Conservation (phyloP, 148 eudicot genomes). For the Salicornia ramosissima region DNA sequence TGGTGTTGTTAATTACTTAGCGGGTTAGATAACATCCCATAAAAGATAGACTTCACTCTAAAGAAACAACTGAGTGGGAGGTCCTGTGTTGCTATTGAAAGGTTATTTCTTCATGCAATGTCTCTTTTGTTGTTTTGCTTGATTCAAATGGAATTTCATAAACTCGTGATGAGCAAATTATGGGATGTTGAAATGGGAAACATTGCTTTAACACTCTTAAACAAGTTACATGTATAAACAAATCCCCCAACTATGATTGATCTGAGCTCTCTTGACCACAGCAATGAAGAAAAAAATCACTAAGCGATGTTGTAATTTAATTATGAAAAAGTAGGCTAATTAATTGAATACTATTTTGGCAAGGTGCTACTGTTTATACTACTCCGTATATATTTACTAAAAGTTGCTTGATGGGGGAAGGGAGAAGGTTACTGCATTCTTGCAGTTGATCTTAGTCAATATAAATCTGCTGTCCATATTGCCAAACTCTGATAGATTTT, state of each 20-base stretch:
- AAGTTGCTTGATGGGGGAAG: too few species aligned
- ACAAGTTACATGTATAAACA: too few species aligned
- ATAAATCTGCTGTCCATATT: background rate
- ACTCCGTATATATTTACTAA: too few species aligned
- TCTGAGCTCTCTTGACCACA: too few species aligned
- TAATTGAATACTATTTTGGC: background rate
- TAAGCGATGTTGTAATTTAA: too few species aligned
- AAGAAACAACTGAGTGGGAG: background rate
- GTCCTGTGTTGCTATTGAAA: background rate
- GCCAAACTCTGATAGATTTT: background rate
- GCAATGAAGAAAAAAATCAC: too few species aligned
- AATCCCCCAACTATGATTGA: too few species aligned
- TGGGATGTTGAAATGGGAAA: background rate
- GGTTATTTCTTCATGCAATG: background rate
- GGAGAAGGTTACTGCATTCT: background rate
- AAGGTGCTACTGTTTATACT: too few species aligned
- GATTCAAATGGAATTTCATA: background rate
- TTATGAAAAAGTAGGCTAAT: too few species aligned
- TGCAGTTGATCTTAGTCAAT: background rate
- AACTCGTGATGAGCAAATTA: background rate
- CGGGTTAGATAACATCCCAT: background rate
- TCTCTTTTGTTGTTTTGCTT: background rate
- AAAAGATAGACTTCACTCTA: background rate
- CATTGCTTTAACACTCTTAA: too few species aligned
- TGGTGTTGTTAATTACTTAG: too few species aligned